Evolutionary conservation across 164 flowering plant species (phyloP).

Genomic region (Chimonanthus salicifolius): DNA sequence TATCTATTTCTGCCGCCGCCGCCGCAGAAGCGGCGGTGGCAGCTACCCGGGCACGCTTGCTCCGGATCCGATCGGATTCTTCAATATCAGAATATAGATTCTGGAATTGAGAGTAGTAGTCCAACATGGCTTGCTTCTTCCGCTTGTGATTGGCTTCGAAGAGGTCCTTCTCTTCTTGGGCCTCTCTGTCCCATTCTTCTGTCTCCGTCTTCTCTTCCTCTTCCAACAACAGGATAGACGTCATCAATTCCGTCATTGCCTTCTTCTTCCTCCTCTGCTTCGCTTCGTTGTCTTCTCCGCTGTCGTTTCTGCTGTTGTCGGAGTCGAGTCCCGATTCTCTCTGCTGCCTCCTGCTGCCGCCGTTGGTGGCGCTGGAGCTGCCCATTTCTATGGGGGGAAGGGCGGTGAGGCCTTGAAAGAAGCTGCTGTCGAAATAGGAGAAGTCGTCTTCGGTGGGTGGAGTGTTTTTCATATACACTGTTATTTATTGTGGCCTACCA

Average conservation of each 20-base stretch:
- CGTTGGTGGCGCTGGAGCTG: slow-evolving; percentile 1
- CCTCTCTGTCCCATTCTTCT: slow-evolving; percentile 10
- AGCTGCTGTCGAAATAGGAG: slow-evolving; percentile 12
- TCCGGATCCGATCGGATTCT: slow-evolving; percentile 20
- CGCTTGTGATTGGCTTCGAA: slow-evolving; percentile 32
- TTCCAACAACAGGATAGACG: slow-evolving; percentile 41
- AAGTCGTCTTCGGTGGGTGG: slow-evolving; percentile 26
- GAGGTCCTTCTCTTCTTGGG: slow-evolving; percentile 18
- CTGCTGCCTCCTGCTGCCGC: not conserved
- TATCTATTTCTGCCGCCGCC: not conserved
- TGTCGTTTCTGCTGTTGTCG: not conserved
- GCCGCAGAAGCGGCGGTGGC: slow-evolving; percentile 2
- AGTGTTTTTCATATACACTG: slow-evolving; percentile 5
- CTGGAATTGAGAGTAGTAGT: slow-evolving; percentile 13
- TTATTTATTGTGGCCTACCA: too few species aligned
- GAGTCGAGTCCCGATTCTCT: not conserved
- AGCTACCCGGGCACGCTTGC: slow-evolving; percentile 29
- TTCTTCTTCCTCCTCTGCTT: not conserved
- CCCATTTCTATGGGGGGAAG: not conserved
- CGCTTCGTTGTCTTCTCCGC: not conserved
- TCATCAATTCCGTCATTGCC: slow-evolving; percentile 36
- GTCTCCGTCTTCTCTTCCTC: slow-evolving; percentile 42
- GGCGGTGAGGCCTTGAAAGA: slow-evolving; percentile 23
- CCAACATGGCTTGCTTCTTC: slow-evolving; percentile 14
- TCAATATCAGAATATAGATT: slow-evolving; percentile 21